phyloP scores from a whole-genome alignment of 2,329 filamentous ascomycete genomes.

The Verticillium isaacii region DNA sequence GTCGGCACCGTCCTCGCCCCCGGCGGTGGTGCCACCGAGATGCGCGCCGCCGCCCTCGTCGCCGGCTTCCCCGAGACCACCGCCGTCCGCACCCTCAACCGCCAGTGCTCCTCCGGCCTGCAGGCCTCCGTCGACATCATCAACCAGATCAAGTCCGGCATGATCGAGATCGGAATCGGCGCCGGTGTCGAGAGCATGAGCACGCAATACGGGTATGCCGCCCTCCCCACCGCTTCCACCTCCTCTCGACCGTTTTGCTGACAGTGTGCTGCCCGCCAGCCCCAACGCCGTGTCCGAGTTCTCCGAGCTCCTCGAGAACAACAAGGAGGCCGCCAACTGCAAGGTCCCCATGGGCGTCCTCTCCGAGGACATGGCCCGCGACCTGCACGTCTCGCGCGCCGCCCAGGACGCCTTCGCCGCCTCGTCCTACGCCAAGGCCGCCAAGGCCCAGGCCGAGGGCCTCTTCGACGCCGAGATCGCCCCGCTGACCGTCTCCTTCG shows the following conservation, averaged over 20 bases:
- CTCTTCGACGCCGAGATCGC: constrained; percentile 90
- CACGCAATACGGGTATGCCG: constrained; percentile 74
- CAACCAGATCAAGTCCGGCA: constrained; percentile 83
- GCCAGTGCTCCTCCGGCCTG: constrained; percentile 90
- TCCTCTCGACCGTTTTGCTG: not conserved
- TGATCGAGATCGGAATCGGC: constrained; percentile 93
- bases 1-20: constrained; percentile 89
- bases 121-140: constrained; percentile 93
- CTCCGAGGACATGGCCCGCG: constrained; percentile 92
- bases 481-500: constrained; percentile 80
- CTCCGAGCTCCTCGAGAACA: constrained; percentile 77
- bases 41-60: constrained; percentile 84
- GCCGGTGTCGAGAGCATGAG: constrained; percentile 97
- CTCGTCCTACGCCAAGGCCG: constrained; percentile 85
- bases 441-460: constrained; percentile 79
- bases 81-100: constrained; percentile 83
- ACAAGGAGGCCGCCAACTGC: constrained; percentile 86
- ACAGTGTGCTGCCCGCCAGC: constrained; percentile 28
- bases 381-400: constrained; percentile 65
- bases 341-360: constrained; percentile 95
- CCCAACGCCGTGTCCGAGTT: constrained; percentile 88
- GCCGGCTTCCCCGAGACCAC: constrained; percentile 85
- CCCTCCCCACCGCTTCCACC: not conserved
- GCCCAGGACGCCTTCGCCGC: constrained; percentile 92
- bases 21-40: constrained; percentile 93